Evolutionary conservation across 2,329 filamentous ascomycete species (phyloP), one percentile per base, ranked within the genome.

Genomic region (Seiridium unicorne): DNA sequence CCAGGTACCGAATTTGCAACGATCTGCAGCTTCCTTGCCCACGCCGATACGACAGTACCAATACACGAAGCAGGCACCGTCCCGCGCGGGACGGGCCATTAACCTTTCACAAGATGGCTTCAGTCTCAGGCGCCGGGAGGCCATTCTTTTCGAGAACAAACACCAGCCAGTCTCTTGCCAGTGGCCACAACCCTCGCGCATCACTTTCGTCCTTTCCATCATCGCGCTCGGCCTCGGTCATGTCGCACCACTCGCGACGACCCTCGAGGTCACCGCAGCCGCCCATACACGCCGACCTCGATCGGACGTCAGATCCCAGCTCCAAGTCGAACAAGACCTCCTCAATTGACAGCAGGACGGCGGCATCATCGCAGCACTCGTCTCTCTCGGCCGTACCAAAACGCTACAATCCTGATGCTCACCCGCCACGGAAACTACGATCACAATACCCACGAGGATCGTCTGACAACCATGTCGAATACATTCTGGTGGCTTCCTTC

Each of bases 401-500:
- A 65, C 74, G 81, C 73, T 68, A 80, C 71, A 76, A 86, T 71
- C 75, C 81, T 61, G 76, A 81, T 63, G 77, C 79, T 42, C 79
- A 81, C 58, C 80, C 82, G 4, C 74, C 77, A 18, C 82, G 83
- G 67, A 86, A 83, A 70, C 76, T 89, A 70, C 88, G 86, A 60
- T 90, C 90, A 26, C 90, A 93, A 69, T 93, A 93, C 70, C 90
- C 90, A 13, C 82, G 87, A n/a, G 83, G 89, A 60, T 84, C 87
- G 9, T 79, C 81, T 5, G 90, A 98, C 73, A 96, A 95, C 70
- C 95, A 99, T 89, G 95, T 99, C 77, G 95, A 99, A 74, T 99
- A 98, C 72, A 98, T 99, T 57, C 82, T 99, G 57, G 95, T 99
- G 58, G 95, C 95, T 3, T 96, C 93, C 2, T 99, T 99, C 76